A percentile compares a stretch with the other conserved stretches of the same genome.
These are phyloP conservation scores for Sanghuangporus sanghuang DNA, from an alignment of 1,284 basidiomycete genomes.

Conservation along the genomic window DNA sequence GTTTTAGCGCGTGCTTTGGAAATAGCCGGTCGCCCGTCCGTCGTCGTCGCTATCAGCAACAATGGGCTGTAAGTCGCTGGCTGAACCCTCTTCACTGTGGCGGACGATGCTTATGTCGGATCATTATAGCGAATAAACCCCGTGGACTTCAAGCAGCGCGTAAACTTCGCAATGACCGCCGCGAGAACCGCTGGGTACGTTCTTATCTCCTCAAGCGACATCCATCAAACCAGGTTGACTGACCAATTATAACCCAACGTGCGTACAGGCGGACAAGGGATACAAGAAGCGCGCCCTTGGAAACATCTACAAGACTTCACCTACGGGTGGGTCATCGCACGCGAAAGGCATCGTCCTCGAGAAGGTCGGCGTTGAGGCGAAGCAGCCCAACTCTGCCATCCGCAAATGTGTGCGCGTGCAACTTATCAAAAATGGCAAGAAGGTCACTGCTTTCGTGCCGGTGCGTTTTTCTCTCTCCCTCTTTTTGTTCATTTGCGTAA, in stretches of 20 bases:
- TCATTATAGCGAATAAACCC: constrained; percentile 83
- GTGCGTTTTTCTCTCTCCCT: constrained; percentile 24
- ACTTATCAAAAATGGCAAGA: constrained; percentile 99
- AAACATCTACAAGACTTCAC: constrained; percentile 99
- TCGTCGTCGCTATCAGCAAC: constrained; percentile 41
- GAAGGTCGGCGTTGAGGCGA: constrained; percentile 93
- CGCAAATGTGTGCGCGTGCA: constrained; percentile 99
- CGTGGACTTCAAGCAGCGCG: constrained; percentile 99
- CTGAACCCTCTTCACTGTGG: constrained; percentile 13
- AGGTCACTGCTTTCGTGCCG: constrained; percentile 88
- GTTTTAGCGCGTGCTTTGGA: not conserved
- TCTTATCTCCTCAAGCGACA: not conserved
- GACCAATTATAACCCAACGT: not conserved
- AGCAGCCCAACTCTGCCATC: constrained; percentile 99
- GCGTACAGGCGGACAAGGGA: constrained; percentile 85
- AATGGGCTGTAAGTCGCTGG: constrained; percentile 73
- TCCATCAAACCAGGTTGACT: constrained; percentile 5
- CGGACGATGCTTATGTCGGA: constrained; percentile 21
- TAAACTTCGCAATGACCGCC: constrained; percentile 93
- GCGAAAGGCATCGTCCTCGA: constrained; percentile 99
- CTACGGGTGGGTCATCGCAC: constrained; percentile 98
- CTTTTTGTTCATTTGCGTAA: not conserved
- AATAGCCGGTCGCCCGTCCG: not conserved
- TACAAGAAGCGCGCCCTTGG: constrained; percentile 99
- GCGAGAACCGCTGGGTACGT: constrained; percentile 95